Evolutionary conservation across 2,329 filamentous ascomycete genomes (phyloP).

Genomic region (Fusarium guadeloupense): DNA sequence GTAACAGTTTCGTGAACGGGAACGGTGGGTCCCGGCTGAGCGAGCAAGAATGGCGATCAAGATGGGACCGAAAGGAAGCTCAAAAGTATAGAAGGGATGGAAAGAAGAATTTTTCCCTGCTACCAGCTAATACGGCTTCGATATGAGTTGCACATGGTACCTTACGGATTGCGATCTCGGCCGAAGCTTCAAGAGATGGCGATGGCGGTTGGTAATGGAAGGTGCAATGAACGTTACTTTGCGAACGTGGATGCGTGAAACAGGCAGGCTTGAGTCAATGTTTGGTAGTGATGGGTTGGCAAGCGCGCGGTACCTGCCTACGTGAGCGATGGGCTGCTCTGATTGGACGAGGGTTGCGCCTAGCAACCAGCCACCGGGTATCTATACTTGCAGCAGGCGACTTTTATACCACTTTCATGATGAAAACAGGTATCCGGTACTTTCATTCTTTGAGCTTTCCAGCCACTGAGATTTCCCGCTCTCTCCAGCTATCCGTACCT

Average conservation of each 20-base stretch:
- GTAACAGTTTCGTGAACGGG: slow-evolving; percentile 39
- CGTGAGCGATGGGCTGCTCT: background rate
- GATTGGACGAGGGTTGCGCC: slow-evolving; percentile 29
- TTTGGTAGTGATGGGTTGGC: slow-evolving; percentile 36
- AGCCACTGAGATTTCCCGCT: slow-evolving; percentile 24
- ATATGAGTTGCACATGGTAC: slow-evolving; percentile 38
- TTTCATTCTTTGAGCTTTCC: background rate
- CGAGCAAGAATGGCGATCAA: slow-evolving; percentile 16
- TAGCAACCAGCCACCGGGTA: slow-evolving; percentile 39
- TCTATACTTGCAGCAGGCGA: slow-evolving; percentile 7
- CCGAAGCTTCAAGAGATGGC: slow-evolving; percentile 27
- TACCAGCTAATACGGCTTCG: slow-evolving; percentile 37
- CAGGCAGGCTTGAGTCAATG: slow-evolving; percentile 29
- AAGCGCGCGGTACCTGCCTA: slow-evolving; percentile 39
- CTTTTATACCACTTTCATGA: background rate
- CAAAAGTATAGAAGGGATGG: slow-evolving; percentile 13
- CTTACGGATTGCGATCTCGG: slow-evolving; percentile 16
- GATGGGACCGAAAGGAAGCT: slow-evolving; percentile 13
- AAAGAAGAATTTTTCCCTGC: slow-evolving; percentile 30
- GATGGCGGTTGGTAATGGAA: slow-evolving; percentile 15
- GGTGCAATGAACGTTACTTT: slow-evolving; percentile 15
- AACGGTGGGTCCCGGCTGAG: slow-evolving; percentile 38
- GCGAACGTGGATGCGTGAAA: slow-evolving; percentile 20
- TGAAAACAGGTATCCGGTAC: slow-evolving; percentile 19
- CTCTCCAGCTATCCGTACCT: slow-evolving; percentile 4